phyloP scores from a whole-genome alignment of 495 filamentous ascomycete species.

The Neohortaea acidophila region DNA sequence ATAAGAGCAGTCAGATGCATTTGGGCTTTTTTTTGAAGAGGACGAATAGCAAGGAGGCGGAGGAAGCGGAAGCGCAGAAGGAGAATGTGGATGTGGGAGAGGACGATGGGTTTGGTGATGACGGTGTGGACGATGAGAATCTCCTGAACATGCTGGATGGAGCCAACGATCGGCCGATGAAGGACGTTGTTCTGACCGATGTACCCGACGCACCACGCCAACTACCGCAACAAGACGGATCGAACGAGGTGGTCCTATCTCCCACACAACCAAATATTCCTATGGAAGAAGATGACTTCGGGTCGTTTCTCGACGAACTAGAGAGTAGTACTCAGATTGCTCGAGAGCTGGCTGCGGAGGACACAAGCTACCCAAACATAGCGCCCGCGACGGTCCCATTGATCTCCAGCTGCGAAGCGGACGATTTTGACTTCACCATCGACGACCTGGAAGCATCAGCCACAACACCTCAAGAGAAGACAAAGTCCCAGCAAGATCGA shows the following conservation, averaged over 20 bases:
- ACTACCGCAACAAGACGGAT: not conserved
- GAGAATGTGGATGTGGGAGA: not conserved
- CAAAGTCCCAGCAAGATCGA: not conserved
- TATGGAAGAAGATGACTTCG: conserved; percentile 1
- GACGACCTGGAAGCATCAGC: conserved; percentile 18
- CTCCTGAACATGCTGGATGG: conserved; percentile 7
- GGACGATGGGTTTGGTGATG: conserved; percentile 11
- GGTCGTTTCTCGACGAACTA: conserved; percentile 21
- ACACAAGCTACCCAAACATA: not conserved
- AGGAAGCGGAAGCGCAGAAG: not conserved
- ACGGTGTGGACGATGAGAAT: conserved; percentile 13
- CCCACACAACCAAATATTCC: not conserved
- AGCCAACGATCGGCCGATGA: not conserved
- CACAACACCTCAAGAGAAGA: not conserved
- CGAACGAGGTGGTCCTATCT: not conserved
- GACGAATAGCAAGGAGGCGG: not conserved
- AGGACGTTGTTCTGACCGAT: too few relatives aligned
- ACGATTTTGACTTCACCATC: conserved; percentile 14
- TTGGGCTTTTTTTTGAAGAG: conserved; percentile 12
- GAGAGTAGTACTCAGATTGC: conserved; percentile 26
- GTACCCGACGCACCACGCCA: too few relatives aligned
- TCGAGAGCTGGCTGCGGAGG: conserved; percentile 18
- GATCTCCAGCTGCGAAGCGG: conserved; percentile 4
- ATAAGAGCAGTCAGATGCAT: conserved; percentile 15
- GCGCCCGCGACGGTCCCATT: too few relatives aligned